Percentiles rank a stretch among this genome's conserved stretches.
These are phyloP conservation scores for Borovskyia barvae DNA, from an alignment of 208 protist species.

Conservation along the genomic window DNA sequence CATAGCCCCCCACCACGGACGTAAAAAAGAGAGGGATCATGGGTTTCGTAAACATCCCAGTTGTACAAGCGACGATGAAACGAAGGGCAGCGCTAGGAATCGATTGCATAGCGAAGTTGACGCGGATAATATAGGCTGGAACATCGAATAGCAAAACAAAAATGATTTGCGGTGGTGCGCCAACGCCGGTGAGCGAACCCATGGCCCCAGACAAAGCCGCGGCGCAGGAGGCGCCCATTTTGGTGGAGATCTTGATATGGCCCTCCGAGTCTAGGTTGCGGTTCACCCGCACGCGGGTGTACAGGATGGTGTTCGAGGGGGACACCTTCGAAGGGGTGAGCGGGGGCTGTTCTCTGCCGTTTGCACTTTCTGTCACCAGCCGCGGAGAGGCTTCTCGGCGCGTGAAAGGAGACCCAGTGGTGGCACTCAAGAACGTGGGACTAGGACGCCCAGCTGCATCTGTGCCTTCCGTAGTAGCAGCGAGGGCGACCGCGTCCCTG, in stretches of 20 bases:
- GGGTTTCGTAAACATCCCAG: constrained; percentile 10
- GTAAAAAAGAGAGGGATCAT: constrained; percentile 36
- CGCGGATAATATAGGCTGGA: constrained; percentile 38
- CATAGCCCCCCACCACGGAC: constrained; percentile 26
- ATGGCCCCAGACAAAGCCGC: constrained; percentile 29
- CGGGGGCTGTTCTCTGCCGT: not conserved
- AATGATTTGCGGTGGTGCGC: constrained; percentile 40
- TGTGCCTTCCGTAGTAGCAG: not conserved
- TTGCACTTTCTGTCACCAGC: constrained; percentile 18
- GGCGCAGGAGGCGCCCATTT: constrained; percentile 24
- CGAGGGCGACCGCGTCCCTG: not conserved
- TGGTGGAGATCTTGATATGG: constrained; percentile 26
- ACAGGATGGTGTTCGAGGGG: constrained; percentile 27
- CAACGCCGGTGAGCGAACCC: constrained; percentile 40
- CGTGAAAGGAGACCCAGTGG: constrained; percentile 23
- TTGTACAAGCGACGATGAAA: constrained; percentile 30
- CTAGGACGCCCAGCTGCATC: not conserved
- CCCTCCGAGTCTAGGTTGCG: constrained; percentile 35
- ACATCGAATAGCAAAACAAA: constrained; percentile 48
- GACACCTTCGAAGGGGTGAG: constrained; percentile 30
- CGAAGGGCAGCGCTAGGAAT: constrained; percentile 32
- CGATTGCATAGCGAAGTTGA: constrained; percentile 38
- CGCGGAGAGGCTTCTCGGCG: constrained; percentile 18
- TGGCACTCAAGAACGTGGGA: constrained; percentile 19
- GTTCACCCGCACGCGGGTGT: constrained; percentile 43